Evolutionary conservation across 1,139 yeast species (phyloP).

Genomic region (Scheffersomyces illinoinensis): DNA sequence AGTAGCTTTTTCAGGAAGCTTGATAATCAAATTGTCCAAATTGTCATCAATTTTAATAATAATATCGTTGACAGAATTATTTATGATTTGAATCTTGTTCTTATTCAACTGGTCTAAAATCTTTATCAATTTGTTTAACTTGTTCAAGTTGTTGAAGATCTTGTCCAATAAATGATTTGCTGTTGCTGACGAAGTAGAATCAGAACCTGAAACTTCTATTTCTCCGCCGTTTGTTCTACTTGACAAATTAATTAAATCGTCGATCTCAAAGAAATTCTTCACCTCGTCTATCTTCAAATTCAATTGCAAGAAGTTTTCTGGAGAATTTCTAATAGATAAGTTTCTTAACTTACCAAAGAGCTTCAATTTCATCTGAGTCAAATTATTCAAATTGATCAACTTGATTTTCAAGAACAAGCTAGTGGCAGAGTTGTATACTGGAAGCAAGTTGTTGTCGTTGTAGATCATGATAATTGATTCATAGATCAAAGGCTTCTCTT

Average conservation of each 20-base stretch:
- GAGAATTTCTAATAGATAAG: conserved; percentile 16
- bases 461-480: conserved; percentile 35
- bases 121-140: conserved; percentile 33
- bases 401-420: conserved; percentile 35
- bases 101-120: conserved; percentile 35
- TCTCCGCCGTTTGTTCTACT: conserved; percentile 17
- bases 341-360: conserved; percentile 35
- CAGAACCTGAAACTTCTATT: not conserved
- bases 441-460: conserved; percentile 36
- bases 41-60: conserved; percentile 30
- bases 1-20: conserved; percentile 21
- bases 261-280: conserved; percentile 29
- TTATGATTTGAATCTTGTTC: conserved; percentile 27
- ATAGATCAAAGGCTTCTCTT: conserved; percentile 12
- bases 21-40: conserved; percentile 24
- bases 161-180: conserved; percentile 20
- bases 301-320: conserved; percentile 17
- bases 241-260: conserved; percentile 27
- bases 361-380: conserved; percentile 27
- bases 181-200: not conserved
- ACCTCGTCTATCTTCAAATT: conserved; percentile 22
- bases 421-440: conserved; percentile 36
- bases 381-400: conserved; percentile 19
- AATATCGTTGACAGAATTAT: conserved; percentile 31
- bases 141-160: conserved; percentile 31